Percentiles rank a stretch among this genome's conserved stretches.
phyloP scores from a whole-genome alignment of 306 rosid species.

The Vigna angularis region DNA sequence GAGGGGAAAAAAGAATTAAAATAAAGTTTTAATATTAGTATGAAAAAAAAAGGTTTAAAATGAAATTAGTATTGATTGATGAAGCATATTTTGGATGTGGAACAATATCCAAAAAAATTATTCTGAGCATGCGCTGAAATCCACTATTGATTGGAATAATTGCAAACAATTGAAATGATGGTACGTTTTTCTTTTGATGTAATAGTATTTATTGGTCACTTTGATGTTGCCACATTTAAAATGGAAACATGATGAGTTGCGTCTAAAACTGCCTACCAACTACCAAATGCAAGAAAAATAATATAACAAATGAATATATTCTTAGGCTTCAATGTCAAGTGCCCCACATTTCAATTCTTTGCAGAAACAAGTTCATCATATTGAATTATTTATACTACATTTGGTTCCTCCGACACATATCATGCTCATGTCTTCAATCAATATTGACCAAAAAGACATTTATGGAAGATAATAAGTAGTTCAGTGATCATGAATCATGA shows the following conservation, averaged over 20 bases:
- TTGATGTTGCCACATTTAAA: slow-evolving; percentile 44
- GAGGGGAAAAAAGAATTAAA: no score
- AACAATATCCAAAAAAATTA: slow-evolving; percentile 22
- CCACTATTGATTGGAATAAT: slow-evolving; percentile 44
- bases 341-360: slow-evolving; percentile 44
- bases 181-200: slow-evolving; percentile 22
- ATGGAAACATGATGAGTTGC: slow-evolving; percentile 41
- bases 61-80: slow-evolving; percentile 24
- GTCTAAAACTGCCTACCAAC: slow-evolving; percentile 43
- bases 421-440: slow-evolving; percentile 54
- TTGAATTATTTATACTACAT: slow-evolving; percentile 44
- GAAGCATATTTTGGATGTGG: slow-evolving; percentile 12
- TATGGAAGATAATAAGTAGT: slow-evolving; percentile 43
- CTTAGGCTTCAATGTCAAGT: slow-evolving; percentile 42
- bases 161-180: slow-evolving; percentile 48
- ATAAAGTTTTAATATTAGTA: neutral
- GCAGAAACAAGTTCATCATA: slow-evolving; percentile 40
- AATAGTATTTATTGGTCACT: slow-evolving; percentile 41
- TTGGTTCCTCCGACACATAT: slow-evolving; percentile 52
- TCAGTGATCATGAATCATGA: slow-evolving; percentile 45
- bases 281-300: slow-evolving; percentile 39
- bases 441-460: slow-evolving; percentile 50
- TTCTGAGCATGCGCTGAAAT: slow-evolving; percentile 40
- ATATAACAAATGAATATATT: slow-evolving; percentile 18
- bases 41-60: neutral